Conservation (phyloP, 352 stramenopile genomes). For the Pythium utonaiense region DNA sequence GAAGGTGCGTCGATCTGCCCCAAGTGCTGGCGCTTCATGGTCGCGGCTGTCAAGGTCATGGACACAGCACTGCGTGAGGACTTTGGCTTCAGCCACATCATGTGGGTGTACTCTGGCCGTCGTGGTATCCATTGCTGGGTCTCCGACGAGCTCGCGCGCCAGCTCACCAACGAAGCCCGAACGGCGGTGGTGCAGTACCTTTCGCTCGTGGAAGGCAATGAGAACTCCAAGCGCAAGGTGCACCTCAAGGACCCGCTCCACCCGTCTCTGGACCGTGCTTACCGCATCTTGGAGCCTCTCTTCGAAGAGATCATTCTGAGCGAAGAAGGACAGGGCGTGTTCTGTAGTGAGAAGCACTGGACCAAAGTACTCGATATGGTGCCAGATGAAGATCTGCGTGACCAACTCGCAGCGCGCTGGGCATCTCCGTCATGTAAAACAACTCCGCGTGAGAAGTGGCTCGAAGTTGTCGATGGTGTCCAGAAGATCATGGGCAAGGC, state of each 20-base stretch:
- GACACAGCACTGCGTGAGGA: slow-evolving; percentile 91
- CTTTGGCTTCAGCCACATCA: slow-evolving; percentile 98
- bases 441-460: slow-evolving; percentile 88
- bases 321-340: slow-evolving; percentile 89
- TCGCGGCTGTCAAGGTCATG: slow-evolving; percentile 95
- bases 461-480: slow-evolving; percentile 66
- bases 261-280: slow-evolving; percentile 93
- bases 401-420: slow-evolving; percentile 64
- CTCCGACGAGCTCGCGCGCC: slow-evolving; percentile 91
- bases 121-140: slow-evolving; percentile 99
- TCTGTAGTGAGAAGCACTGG: slow-evolving; percentile 88
- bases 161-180: slow-evolving; percentile 95
- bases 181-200: slow-evolving; percentile 97
- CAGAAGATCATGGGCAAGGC: slow-evolving; percentile 61
- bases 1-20: slow-evolving; percentile 87
- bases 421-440: slow-evolving; percentile 36
- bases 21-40: slow-evolving; percentile 99
- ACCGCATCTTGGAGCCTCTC: slow-evolving; percentile 92
- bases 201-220: slow-evolving; percentile 90
- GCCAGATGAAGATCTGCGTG: slow-evolving; percentile 84
- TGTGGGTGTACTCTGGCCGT: slow-evolving; percentile 99
- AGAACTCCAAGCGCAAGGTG: slow-evolving; percentile 88
- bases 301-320: slow-evolving; percentile 92
- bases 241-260: slow-evolving; percentile 91
- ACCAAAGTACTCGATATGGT: slow-evolving; percentile 91